phyloP scores from a whole-genome alignment of 768 basidiomycete genomes.

The Leccinum ochraceum region DNA sequence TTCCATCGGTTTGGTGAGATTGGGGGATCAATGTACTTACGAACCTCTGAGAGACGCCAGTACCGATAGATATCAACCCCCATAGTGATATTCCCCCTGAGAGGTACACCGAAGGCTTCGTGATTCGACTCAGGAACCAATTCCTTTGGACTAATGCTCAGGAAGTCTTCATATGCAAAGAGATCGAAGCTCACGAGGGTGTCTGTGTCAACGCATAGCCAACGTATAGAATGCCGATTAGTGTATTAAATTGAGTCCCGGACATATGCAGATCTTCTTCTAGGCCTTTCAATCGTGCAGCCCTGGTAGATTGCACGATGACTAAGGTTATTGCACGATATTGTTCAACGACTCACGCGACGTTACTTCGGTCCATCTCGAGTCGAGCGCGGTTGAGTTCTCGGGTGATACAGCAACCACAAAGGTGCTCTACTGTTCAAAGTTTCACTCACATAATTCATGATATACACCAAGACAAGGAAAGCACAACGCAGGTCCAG shows the following conservation, averaged over 20 bases:
- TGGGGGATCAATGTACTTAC: background rate
- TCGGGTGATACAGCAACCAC: background rate
- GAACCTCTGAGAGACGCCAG: conserved; percentile 43
- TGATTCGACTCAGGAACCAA: conserved; percentile 64
- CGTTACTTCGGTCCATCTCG: conserved; percentile 70
- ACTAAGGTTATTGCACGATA: background rate
- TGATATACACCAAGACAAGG: conserved; percentile 46
- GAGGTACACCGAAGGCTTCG: conserved; percentile 65
- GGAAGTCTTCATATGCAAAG: background rate
- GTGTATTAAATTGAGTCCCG: conserved; percentile 62
- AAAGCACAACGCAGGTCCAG: conserved; percentile 46
- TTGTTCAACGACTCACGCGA: conserved; percentile 41
- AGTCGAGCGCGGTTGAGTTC: background rate
- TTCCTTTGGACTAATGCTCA: conserved; percentile 44
- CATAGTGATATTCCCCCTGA: conserved; percentile 67
- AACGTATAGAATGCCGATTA: conserved; percentile 66
- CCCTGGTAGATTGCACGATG: conserved; percentile 39
- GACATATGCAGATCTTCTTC: conserved; percentile 63
- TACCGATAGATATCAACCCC: conserved; percentile 63
- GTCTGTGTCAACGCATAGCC: conserved; percentile 77
- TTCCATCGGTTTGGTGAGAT: background rate
- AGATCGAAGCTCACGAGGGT: conserved; percentile 51
- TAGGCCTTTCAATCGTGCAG: conserved; percentile 69
- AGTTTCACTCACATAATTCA: conserved; percentile 44
- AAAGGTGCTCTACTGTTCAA: background rate